phyloP scores from a whole-genome alignment of 176 grass and related monocot species.

The Dactylis glomerata region DNA sequence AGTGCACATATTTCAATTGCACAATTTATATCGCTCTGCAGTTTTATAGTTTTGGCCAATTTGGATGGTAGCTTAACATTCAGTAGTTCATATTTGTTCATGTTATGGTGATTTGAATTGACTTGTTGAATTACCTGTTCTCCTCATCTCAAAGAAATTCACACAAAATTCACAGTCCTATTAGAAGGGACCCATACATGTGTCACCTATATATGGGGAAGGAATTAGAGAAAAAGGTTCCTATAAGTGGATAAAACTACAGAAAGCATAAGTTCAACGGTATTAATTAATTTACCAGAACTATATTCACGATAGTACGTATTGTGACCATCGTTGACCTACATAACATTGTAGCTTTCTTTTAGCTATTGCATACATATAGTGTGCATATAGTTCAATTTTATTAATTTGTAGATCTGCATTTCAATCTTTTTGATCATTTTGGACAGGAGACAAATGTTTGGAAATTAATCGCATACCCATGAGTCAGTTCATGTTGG shows the following conservation, averaged over 20 bases:
- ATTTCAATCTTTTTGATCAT: background rate
- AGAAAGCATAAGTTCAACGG: background rate
- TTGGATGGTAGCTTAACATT: background rate
- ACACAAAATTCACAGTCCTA: background rate
- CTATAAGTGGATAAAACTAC: background rate
- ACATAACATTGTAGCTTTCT: background rate
- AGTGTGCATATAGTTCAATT: background rate
- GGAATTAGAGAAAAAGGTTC: background rate
- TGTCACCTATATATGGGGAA: background rate
- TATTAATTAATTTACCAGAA: background rate
- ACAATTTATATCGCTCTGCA: background rate
- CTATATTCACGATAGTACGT: too few relatives aligned
- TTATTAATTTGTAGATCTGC: background rate
- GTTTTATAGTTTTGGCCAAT: background rate
- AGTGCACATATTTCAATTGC: background rate
- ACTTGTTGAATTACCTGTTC: background rate
- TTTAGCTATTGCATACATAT: background rate
- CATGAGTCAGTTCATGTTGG: background rate
- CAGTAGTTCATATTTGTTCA: background rate
- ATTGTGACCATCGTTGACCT: background rate
- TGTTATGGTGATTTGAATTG: background rate
- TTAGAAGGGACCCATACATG: background rate
- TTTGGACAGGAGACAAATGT: background rate
- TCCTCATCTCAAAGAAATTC: background rate
- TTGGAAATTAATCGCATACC: too few relatives aligned